Evolutionary conservation across 2,329 filamentous ascomycete genomes (phyloP), one percentile per base, ranked within the genome.

Genomic region (Aspergillus bombycis): DNA sequence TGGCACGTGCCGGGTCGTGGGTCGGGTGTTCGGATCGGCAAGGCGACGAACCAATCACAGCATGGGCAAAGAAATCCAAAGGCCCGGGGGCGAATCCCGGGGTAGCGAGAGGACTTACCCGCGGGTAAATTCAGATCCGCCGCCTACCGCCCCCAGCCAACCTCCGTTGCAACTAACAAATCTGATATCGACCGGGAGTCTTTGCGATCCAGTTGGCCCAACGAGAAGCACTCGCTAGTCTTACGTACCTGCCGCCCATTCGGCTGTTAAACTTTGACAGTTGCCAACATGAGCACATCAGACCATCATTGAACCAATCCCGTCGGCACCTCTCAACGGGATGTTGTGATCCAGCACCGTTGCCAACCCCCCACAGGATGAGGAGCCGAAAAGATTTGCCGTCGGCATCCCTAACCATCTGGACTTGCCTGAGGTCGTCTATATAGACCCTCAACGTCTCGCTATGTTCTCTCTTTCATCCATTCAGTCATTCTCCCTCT

Each of bases 311-410:
- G 23, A 2, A 50, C 26, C 46, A 26, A 50, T 28, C 46, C 46
- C 3, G 8, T 50, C 46, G 46, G 46, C 46, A 50, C 26, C 23
- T 50, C 26, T 19, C 80, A 86, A 57, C 62, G 62, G 62, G 54
- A 60, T 41, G 21, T 60, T 60, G 21, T 48, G 59, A 23, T 45
- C 30, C 21, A n/a, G 7, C 56, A 41, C 38, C 16, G 38, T 41
- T 41, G 38, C 38, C 38, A 8, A 52, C 57, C 70, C 87, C 85
- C 67, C 67, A 65, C 67, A 65, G 43, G 26, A 61, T 50, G 53
- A 58, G 64, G 45, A 69, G 68, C 69, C 69, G 69, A 69, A 59
- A 36, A 28, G 62, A 70, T 70, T 67, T 71, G 69, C 69, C 69
- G 69, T 68, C 63, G 48, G 57, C 46, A 41, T 28, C 48, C 56